phyloP scores from a whole-genome alignment of 805 yeast genomes.

The Wickerhamomyces alni region DNA sequence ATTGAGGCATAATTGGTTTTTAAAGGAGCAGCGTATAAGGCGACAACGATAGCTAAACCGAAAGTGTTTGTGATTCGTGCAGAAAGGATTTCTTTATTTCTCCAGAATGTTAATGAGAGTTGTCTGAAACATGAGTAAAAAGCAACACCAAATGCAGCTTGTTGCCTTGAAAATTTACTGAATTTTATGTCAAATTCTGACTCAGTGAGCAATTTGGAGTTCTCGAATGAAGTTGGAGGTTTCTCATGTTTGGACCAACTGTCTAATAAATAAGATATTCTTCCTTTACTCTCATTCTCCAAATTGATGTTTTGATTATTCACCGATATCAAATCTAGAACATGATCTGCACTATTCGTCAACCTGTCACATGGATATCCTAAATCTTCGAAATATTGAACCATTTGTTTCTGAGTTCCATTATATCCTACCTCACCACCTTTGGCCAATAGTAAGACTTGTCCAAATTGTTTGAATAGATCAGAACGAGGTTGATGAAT shows the following conservation, averaged over 20 bases:
- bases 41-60: slow-evolving; percentile 62
- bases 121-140: slow-evolving; percentile 16
- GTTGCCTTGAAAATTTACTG: slow-evolving; percentile 11
- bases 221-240: background rate
- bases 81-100: slow-evolving; percentile 50
- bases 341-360: slow-evolving; percentile 70
- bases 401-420: slow-evolving; percentile 48
- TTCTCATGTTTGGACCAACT: slow-evolving; percentile 9
- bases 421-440: slow-evolving; percentile 74
- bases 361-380: slow-evolving; percentile 55
- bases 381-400: slow-evolving; percentile 39
- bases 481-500: slow-evolving; percentile 86
- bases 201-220: slow-evolving; percentile 4
- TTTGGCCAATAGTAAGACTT: slow-evolving; percentile 64
- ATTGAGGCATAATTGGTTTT: slow-evolving; percentile 43
- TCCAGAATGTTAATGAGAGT: slow-evolving; percentile 24
- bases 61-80: slow-evolving; percentile 63
- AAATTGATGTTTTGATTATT: slow-evolving; percentile 15
- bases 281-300: slow-evolving; percentile 11
- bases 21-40: slow-evolving; percentile 63
- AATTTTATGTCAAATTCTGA: slow-evolving; percentile 11
- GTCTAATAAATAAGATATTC: slow-evolving; percentile 11
- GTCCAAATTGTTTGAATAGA: slow-evolving; percentile 59
- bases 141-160: slow-evolving; percentile 15
- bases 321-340: slow-evolving; percentile 62